These are phyloP conservation scores for Geotrichum citri-aurantii DNA, from an alignment of 1,139 yeast species.

Conservation along the genomic window DNA sequence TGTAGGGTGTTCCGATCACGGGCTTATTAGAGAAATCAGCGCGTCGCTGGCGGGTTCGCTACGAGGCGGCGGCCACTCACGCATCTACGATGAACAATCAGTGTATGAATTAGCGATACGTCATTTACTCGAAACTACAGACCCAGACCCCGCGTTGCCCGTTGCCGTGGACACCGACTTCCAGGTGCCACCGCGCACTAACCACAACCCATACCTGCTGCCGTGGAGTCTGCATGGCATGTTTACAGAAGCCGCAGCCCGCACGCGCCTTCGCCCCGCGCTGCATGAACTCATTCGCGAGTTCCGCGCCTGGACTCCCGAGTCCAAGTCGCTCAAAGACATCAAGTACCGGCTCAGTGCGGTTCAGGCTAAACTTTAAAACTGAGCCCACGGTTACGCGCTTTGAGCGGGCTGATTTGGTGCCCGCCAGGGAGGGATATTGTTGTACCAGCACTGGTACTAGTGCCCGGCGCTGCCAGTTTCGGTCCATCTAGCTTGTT, in stretches of 20 bases:
- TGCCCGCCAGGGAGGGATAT: not conserved
- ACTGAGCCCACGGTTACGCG: slow-evolving; percentile 7
- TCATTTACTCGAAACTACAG: slow-evolving; percentile 71
- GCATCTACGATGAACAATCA: slow-evolving; percentile 73
- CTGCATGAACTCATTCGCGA: slow-evolving; percentile 57
- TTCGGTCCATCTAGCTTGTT: not conserved
- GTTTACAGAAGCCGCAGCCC: slow-evolving; percentile 46
- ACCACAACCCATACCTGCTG: slow-evolving; percentile 68
- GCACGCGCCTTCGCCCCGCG: slow-evolving; percentile 43
- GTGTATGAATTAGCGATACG: slow-evolving; percentile 79
- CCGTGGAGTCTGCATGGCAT: slow-evolving; percentile 94
- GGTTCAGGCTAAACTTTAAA: slow-evolving; percentile 29
- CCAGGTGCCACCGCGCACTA: slow-evolving; percentile 39
- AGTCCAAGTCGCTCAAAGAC: slow-evolving; percentile 70
- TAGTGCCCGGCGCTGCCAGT: not conserved
- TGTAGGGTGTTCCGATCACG: slow-evolving; percentile 37
- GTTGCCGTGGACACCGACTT: slow-evolving; percentile 27
- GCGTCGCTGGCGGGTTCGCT: slow-evolving; percentile 80
- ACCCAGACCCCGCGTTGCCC: slow-evolving; percentile 35
- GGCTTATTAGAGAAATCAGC: slow-evolving; percentile 68
- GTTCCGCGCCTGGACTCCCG: slow-evolving; percentile 84
- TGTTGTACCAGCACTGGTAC: not conserved
- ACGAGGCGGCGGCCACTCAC: slow-evolving; percentile 93
- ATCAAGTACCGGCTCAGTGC: slow-evolving; percentile 81
- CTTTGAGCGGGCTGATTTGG: not conserved